Evolutionary conservation across 768 basidiomycete genomes (phyloP).

Genomic region (Hygrophorus russula): DNA sequence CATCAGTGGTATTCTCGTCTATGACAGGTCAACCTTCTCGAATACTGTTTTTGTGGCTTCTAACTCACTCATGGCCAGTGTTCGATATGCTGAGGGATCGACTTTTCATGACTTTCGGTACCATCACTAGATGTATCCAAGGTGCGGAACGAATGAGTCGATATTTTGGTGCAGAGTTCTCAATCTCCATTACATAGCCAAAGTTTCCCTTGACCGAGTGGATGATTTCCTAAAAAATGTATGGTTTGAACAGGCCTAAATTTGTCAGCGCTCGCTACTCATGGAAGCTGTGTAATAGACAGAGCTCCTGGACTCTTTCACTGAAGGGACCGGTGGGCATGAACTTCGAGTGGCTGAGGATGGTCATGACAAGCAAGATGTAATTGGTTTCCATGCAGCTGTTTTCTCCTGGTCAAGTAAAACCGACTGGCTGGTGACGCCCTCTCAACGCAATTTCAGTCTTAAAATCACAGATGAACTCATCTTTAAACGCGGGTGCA

Average conservation of each 20-base stretch:
- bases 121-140: slow-evolving; percentile 13
- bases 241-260: slow-evolving; percentile 1
- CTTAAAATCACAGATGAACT: slow-evolving; percentile 44
- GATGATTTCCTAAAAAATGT: slow-evolving; percentile 30
- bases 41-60: neutral
- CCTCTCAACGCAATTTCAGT: slow-evolving; percentile 34
- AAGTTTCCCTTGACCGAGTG: slow-evolving; percentile 54
- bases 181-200: slow-evolving; percentile 20
- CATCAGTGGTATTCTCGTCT: neutral
- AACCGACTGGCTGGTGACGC: too few species aligned
- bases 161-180: too few species aligned
- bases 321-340: slow-evolving; percentile 14
- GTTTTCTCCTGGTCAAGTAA: slow-evolving; percentile 45
- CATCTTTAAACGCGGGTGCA: slow-evolving; percentile 36
- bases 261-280: neutral
- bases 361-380: slow-evolving; percentile 12
- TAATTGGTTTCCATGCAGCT: slow-evolving; percentile 43
- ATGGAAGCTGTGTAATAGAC: slow-evolving; percentile 20
- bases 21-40: neutral
- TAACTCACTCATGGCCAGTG: slow-evolving; percentile 20
- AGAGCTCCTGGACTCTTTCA: slow-evolving; percentile 34
- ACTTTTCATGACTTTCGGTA: slow-evolving; percentile 25
- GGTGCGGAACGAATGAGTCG: too few species aligned
- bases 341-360: slow-evolving; percentile 7
- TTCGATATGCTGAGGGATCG: slow-evolving; percentile 52